Evolutionary conservation across 164 flowering plant genomes (phyloP), one percentile per base, ranked within the genome.

Genomic region (Magnolia sinica): DNA sequence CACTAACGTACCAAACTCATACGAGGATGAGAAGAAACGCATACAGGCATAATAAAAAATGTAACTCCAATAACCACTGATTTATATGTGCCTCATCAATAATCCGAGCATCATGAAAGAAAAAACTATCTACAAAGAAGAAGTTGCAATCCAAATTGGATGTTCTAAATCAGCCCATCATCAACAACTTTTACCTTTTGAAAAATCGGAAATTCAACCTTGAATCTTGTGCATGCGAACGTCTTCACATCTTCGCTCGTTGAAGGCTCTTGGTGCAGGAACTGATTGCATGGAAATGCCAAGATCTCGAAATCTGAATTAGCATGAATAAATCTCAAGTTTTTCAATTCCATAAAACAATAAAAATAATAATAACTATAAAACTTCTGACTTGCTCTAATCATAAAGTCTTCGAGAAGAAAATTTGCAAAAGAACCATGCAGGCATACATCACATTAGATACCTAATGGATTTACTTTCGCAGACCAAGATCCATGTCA

Each of bases 221-320:
- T 87, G 87, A 76, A 96, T 83, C 91, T 89, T 61, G 93, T 89
- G 79, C 99, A 96, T 19, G 87, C 99, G 81, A 91, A 91, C 51
- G 90, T 72, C 72, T 89, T 73, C 51, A 86, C 91, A 13, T 90
- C 89, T 72, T 90, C 72, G 70, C 89, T 87, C 13, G 93, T 70
- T 22, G 88, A 88, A 8, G 99, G 99, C 75, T 92, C 98, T 86
- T 94, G 96, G 68, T 85, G 80, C 86, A 90, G 49, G 81, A 96
- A 96, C 76, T 96, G 99, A 70, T 96, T 96, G 87, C 99, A 96
- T 0, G 99, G 99, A 84, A 96, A 96, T 29, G 99, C 98, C 86
- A 96, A 84, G 66, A 96, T 81, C 82, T 94, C 99, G 14, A 96
- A 78, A 80, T 92, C 99, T 94, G 84, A 75, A 74, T 45, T 67